Base-by-base conservation (phyloP, 1,284 basidiomycete species). In the Cryptococcus sp. region DNA sequence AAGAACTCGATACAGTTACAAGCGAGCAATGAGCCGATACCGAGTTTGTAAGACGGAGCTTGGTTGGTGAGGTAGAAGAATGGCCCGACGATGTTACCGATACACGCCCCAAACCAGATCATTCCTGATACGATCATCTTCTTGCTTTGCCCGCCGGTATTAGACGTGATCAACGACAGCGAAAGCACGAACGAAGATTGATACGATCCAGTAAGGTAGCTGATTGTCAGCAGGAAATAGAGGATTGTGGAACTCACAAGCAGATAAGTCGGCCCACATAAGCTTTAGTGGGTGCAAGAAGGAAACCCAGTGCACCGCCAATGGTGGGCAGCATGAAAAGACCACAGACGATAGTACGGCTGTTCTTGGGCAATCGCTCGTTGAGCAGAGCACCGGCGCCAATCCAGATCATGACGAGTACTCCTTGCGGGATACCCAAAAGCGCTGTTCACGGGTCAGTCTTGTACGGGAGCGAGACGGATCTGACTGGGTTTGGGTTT, bases 81-180 rank as follows among this genome's bases (percentile, higher is more conserved):
- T 4, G 76, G 78, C 0, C 77, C 78, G 41, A 73, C 74, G 46
- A 81, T 80, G 66, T 81, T 81, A 5, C 79, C 77, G 48, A 72
- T 55, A 55, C 73, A 78, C 0, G 70, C 76, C n/a, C 77, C 75
- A 44, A 74, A 57, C 75, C 75, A 74, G 51, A 72, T 72, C 47
- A 68, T 67, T 59, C 75, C 74, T 47, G 75, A 74, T 39, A 67
- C 73, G 22, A 74, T 67, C 77, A 79, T 77, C 64, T 80, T 80
- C 72, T 82, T 82, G 19, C 79, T 78, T 62, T 79, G 77, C 17
- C 81, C 81, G 34, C 76, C 80, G 1, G 79, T 77, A 65, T 83
- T 83, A 13, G 79, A 79, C 7, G 80, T 80, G 46, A 83, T 75
- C 38, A 82, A 71, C 3, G 79, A 80, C 15, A 83, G 70, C 3